These are phyloP conservation scores for Pyrus pyrifolia DNA, from an alignment of 306 rosid species.

Conservation along the genomic window DNA sequence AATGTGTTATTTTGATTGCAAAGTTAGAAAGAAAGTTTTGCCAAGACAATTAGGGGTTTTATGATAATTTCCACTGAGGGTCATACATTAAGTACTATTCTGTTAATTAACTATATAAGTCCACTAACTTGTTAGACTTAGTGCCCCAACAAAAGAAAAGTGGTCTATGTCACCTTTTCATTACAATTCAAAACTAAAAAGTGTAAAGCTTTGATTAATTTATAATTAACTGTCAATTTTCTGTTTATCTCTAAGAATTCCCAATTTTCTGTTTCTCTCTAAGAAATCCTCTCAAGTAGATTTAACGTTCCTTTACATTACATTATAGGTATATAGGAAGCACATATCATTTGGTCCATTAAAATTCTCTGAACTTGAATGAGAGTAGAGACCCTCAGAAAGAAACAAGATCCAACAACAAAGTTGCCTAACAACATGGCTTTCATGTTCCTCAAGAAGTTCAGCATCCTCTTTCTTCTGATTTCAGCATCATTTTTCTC, in stretches of 20 bases:
- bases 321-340: slow-evolving; percentile 23
- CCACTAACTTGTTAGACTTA: slow-evolving; percentile 57
- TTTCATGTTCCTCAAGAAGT: slow-evolving; percentile 43
- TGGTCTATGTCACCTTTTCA: slow-evolving; percentile 46
- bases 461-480: slow-evolving; percentile 46
- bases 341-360: slow-evolving; percentile 18
- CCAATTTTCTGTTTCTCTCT: slow-evolving; percentile 34
- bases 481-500: slow-evolving; percentile 51
- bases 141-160: slow-evolving; percentile 83
- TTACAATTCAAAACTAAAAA: slow-evolving; percentile 31
- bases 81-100: slow-evolving; percentile 21
- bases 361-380: slow-evolving; percentile 17
- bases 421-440: slow-evolving; percentile 20
- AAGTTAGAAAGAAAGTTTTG: background rate
- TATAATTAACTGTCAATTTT: slow-evolving; percentile 31
- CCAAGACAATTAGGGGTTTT: slow-evolving; percentile 19
- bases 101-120: slow-evolving; percentile 21
- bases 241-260: slow-evolving; percentile 22
- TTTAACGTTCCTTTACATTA: slow-evolving; percentile 9
- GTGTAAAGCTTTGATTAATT: slow-evolving; percentile 14
- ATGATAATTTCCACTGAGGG: slow-evolving; percentile 43
- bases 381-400: slow-evolving; percentile 20
- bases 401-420: background rate
- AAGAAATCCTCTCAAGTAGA: slow-evolving; percentile 6
- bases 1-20: background rate